Evolutionary conservation across 345 rosid genomes (phyloP), one percentile per base, ranked within the genome.

Genomic region (Geranium rotundifolium): DNA sequence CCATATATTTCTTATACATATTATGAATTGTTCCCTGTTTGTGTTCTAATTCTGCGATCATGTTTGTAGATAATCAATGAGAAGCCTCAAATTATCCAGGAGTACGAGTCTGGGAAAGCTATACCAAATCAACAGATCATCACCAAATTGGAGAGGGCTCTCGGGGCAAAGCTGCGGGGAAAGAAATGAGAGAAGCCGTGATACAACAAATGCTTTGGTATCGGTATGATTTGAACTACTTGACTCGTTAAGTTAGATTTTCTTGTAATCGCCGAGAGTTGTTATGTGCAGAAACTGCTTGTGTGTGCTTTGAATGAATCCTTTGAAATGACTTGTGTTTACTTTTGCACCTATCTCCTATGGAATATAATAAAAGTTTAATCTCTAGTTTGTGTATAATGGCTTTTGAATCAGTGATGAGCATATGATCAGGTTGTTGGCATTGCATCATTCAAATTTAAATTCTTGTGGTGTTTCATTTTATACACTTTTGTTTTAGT

Each of bases 71-170:
- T 84, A 65, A 90, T 95, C 75, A 95, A 95, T 65, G 99, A 90
- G 74, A 90, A 95, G 79, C 97, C 99, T 37, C 97, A 88, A 74
- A 73, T 88, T 46, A 82, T 95, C 57, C 97, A 95, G 70, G 99
- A 95, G 75, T 95, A 90, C 0, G 97, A 95, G 67, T 82, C 97
- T 54, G 99, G 99, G 37, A 95, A 95, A 73, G 97, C 99, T 54
- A 88, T 95, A 60, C 99, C 99, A 0, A 95, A 95, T 58, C 99
- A 95, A 66, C 96, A 90, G 79, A 81, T 88, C 58, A 81, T 95
- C 19, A 67, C 75, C 66, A 93, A 93, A 73, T 82, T 93, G 62
- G 97, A 95, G 84, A 88, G 97, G 78, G 89, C 95, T 52, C 99
- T 95, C 27, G 87, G 95, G 54, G 82, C 71, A 57, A 95, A 90